Evolutionary conservation across 2,329 filamentous ascomycete species (phyloP), one percentile per base, ranked within the genome.

Genomic region (Aspergillus sp.): DNA sequence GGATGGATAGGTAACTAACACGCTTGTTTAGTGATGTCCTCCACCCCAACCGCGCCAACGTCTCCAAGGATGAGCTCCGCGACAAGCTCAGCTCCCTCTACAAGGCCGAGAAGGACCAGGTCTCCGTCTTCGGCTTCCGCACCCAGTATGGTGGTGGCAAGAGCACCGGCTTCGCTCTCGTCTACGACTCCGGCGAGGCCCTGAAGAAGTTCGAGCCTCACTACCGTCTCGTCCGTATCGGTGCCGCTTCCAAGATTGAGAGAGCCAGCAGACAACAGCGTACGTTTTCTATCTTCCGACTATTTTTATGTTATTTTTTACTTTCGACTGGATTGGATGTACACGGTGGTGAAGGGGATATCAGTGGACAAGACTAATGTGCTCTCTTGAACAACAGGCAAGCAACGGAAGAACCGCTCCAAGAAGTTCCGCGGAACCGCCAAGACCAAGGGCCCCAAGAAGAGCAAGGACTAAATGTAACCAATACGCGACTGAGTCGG

Each of bases 201-300:
- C 85, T 98, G 85, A 96, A 96, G 88, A 97, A 97, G 79, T 98
- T 97, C 76, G 93, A 98, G 84, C 93, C 93, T 67, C 85, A 86
- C 77, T 96, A 96, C 86, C 85, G 93, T 76, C 83, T 96, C 65
- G 82, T 98, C 74, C 84, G 93, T 64, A 88, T 95, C 71, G 93
- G 91, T 71, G 80, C 88, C 65, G 91, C 88, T 69, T 81, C 75
- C 74, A 97, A 97, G 88, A 81, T 88, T 74, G 93, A 98, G 86
- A 91, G 90, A 80, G 83, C 93, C 67, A 88, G 83, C 80, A 87
- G 93, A 83, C 93, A 98, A 80, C 93, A 98, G 79, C 90, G 93
- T 96, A 90, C 71, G 91, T 94, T 63, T 52, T 50, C 45, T 5
- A 19, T 12, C 19, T 36, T 12, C 19, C 8, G 36, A 27, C n/a